Evolutionary conservation across 2,329 filamentous ascomycete species (phyloP), one percentile per base, ranked within the genome.

Genomic region (Aspergillus sp.): DNA sequence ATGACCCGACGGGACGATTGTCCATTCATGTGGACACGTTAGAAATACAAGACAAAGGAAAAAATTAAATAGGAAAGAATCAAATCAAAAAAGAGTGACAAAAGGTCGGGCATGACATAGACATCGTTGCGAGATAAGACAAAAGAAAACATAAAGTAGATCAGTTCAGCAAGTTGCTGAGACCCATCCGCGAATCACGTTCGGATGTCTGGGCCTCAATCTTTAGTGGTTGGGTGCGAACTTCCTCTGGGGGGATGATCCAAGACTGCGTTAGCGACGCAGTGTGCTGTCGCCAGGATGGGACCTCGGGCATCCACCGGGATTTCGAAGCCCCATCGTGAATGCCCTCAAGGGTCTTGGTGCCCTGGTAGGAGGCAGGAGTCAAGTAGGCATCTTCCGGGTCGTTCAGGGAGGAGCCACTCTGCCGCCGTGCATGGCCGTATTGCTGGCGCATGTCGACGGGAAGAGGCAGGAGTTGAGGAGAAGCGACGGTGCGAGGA

Each of bases 401-500:
- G 5, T 56, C 49, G 28, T 57, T 54, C 7, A 60, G 49, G 6
- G 55, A 53, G 6, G 57, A 54, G 28, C 56, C 50, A 32, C 62
- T 68, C 12, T 61, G 62, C 32, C 65, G 57, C 30, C 63, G 63
- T 30, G 56, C 49, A 29, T 67, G 64, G 45, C 55, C 52, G 38
- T 67, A 64, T 33, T 60, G 60, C 29, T 63, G 55, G 29, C 74
- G 72, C n/a, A 76, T 59, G 46, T 72, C 69, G 35, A 73, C 61
- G 1, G 69, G 68, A 7, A 66, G 58, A 6, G 67, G 64, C 46
- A 68, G 59, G 5, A 68, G 57, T 42, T 70, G 65, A 12, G 70
- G 68, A 3, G 70, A 73, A 36, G 65, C 61, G 43, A 67, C 48
- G 52, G 60, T 70, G 59, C 59, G 69, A 10, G 80, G 79, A 7